Percentiles rank a stretch among this genome's conserved stretches.
Evolutionary conservation across 306 rosid species (phyloP).

Genomic region (Hippophae rhamnoides): DNA sequence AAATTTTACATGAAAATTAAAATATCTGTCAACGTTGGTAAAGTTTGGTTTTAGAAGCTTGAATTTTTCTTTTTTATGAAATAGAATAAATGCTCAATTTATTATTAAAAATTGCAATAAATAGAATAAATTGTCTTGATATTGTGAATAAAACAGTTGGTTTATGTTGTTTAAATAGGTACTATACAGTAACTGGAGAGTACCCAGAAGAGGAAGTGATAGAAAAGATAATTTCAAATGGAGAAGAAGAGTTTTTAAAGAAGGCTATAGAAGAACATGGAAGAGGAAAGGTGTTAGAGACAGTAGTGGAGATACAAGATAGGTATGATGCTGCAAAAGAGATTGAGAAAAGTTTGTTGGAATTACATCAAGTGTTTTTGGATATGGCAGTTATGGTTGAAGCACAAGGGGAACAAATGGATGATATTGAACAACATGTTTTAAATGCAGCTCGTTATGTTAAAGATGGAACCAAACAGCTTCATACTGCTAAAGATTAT

Average conservation of each 20-base stretch:
- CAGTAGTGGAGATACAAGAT: conserved; percentile 80
- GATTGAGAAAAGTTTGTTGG: conserved; percentile 66
- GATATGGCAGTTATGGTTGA: conserved; percentile 98
- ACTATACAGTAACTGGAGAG: conserved; percentile 74
- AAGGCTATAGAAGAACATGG: conserved; percentile 64
- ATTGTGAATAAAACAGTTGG: too few species aligned
- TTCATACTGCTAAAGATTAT: conserved; percentile 41
- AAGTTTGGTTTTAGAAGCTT: too few species aligned
- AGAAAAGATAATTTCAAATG: conserved; percentile 65
- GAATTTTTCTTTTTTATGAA: too few species aligned
- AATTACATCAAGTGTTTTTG: conserved; percentile 73
- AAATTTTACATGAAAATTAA: too few species aligned
- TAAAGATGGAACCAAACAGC: conserved; percentile 54
- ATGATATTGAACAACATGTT: conserved; percentile 81
- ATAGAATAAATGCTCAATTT: too few species aligned
- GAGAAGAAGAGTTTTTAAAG: conserved; percentile 49
- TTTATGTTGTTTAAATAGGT: too few species aligned
- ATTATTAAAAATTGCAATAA: too few species aligned
- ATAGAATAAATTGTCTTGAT: too few species aligned
- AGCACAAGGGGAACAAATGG: conserved; percentile 88
- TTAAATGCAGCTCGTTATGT: conserved; percentile 64
- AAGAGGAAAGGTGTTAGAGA: conserved; percentile 70
- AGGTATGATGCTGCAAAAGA: conserved; percentile 68
- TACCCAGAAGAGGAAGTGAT: conserved; percentile 63
- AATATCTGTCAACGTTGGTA: too few species aligned